A percentile compares a stretch with the other conserved stretches of the same genome.
Conservation (phyloP, 2,329 filamentous ascomycete species). For the Cladosporium velox region DNA sequence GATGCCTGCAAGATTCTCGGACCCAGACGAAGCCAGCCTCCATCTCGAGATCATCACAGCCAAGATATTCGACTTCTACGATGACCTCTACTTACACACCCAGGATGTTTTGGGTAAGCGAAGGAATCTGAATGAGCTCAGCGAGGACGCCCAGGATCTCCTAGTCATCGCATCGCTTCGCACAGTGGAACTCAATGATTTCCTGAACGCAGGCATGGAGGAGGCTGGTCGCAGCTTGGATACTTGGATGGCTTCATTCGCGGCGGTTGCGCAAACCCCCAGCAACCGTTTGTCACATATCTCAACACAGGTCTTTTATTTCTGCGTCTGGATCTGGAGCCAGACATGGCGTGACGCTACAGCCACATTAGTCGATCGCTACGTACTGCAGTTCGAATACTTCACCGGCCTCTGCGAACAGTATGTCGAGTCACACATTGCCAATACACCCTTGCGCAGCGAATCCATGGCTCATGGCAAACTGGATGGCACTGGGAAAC, state of each 20-base stretch:
- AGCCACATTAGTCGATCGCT: constrained; percentile 20
- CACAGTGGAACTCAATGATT: not conserved
- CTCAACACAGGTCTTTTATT: constrained; percentile 17
- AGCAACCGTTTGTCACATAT: not conserved
- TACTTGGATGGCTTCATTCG: not conserved
- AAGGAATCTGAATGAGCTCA: not conserved
- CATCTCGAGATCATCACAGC: constrained; percentile 1
- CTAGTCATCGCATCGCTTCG: not conserved
- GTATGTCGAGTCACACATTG: constrained; percentile 12
- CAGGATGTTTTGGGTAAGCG: not conserved
- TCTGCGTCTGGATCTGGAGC: constrained; percentile 18
- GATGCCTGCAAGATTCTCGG: constrained; percentile 9
- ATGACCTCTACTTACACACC: not conserved
- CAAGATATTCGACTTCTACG: not conserved
- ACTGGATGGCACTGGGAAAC: not conserved
- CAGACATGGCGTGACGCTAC: constrained; percentile 19
- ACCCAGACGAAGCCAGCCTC: constrained; percentile 5
- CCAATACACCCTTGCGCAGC: not conserved
- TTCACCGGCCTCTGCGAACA: constrained; percentile 18
- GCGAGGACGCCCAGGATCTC: not conserved
- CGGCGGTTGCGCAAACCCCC: not conserved
- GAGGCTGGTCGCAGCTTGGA: not conserved
- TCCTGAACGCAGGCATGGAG: not conserved
- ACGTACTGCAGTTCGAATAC: constrained; percentile 18
- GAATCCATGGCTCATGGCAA: not conserved